These are phyloP conservation scores for Amanita rimosa DNA, from an alignment of 768 basidiomycete species.

Conservation along the genomic window DNA sequence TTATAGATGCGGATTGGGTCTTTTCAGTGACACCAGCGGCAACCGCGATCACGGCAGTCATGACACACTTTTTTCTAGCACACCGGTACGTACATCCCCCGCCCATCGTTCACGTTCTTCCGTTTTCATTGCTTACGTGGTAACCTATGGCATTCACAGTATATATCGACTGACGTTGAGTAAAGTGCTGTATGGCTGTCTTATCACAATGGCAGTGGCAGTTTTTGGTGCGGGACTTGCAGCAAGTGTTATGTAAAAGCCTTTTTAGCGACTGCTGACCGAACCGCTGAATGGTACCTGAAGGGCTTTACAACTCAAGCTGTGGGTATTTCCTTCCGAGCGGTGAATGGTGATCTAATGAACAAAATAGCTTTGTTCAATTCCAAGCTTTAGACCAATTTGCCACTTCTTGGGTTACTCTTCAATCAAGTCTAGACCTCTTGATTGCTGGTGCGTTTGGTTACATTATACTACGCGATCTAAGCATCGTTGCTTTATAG, in stretches of 20 bases:
- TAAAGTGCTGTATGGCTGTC: not conserved
- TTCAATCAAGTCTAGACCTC: constrained; percentile 7
- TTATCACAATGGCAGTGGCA: not conserved
- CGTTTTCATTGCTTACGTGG: not conserved
- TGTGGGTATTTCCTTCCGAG: not conserved
- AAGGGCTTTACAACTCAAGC: not conserved
- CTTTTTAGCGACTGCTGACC: not conserved
- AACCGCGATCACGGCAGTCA: constrained; percentile 7
- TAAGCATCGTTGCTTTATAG: not conserved
- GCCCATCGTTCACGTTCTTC: no score
- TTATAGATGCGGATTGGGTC: no score
- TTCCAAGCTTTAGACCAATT: not conserved
- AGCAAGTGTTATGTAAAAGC: not conserved
- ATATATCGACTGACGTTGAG: not conserved
- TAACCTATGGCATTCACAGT: not conserved
- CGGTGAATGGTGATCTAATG: not conserved
- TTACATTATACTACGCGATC: not conserved
- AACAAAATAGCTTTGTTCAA: not conserved
- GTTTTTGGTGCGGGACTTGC: not conserved
- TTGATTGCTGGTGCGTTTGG: constrained; percentile 6
- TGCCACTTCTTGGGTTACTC: constrained; percentile 6
- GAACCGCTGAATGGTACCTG: not conserved
- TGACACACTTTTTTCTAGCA: not conserved
- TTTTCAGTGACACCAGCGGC: not conserved
- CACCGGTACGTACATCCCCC: not conserved